Evolutionary conservation across 2,329 filamentous ascomycete genomes (phyloP), one percentile per base, ranked within the genome.

Genomic region (Sordariomycetes sp.): DNA sequence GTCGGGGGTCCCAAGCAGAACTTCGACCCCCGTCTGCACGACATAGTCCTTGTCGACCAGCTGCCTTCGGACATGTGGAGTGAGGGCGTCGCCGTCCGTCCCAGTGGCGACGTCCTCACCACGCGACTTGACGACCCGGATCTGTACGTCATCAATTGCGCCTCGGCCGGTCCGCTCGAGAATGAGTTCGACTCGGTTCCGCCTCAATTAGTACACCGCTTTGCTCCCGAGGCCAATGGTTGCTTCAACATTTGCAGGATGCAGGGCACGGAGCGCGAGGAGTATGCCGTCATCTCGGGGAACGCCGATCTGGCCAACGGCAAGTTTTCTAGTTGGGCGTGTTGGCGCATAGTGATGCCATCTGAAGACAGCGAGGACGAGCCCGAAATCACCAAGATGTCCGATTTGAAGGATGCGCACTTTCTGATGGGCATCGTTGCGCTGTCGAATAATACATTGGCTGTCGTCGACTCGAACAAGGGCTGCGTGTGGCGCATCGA

Each of bases 261-360:
- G 9, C 15, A 15, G n/a, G 32, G 32, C 7, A 31, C 26, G n/a
- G 26, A 35, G 17, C 12, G 31, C 12, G 39, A 40, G 14, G 39
- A 38, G 33, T 41, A 36, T 27, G 33, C 31, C 11, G 33, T 38
- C 11, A 29, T 36, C n/a, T 32, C 39, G 14, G 39, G 25, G 16
- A 11, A 14, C 19, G 30, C 34, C 25, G 39, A 41, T 28, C 21
- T 36, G 15, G 21, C 32, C 21, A 35, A 34, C 9, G 31, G 29
- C 21, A 16, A 34, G 14, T 41, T 38, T 21, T 21, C 26, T 28
- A 23, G 20, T 21, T 38, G 28, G 27, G 21, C 27, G 10, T 6
- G 38, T 14, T 39, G 36, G 39, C 36, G 31, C 20, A 20, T 39
- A 7, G 10, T 12, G n/a, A n/a, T 38, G 16, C 21, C n/a, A 5